Percentiles rank a stretch among this genome's conserved stretches.
phyloP scores from a whole-genome alignment of 1,284 basidiomycete genomes.

The Fomitopsis schrenkii region DNA sequence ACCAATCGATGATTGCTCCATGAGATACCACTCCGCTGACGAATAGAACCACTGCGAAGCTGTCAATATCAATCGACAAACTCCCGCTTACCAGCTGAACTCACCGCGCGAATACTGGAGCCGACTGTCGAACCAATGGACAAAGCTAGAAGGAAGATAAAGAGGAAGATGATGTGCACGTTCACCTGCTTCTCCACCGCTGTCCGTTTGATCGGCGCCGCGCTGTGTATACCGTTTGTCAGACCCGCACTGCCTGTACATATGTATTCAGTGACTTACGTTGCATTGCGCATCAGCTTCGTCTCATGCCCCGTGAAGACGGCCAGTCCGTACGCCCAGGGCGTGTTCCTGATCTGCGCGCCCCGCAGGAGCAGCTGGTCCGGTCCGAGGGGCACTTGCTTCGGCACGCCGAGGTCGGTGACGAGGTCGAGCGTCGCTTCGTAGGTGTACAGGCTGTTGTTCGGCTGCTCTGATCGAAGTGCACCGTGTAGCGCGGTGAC shows the following conservation, averaged over 20 bases:
- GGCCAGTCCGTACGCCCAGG: conserved; percentile 93
- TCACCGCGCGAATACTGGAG: conserved; percentile 73
- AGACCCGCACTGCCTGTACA: conserved; percentile 1
- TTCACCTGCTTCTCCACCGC: conserved; percentile 97
- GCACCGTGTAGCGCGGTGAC: conserved; percentile 78
- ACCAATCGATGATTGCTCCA: conserved; percentile 49
- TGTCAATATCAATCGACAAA: not conserved
- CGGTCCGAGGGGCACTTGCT: conserved; percentile 88
- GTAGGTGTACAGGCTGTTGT: conserved; percentile 96
- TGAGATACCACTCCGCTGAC: conserved; percentile 80
- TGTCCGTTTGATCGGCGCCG: conserved; percentile 95
- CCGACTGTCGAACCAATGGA: conserved; percentile 93
- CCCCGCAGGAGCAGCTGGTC: conserved; percentile 94
- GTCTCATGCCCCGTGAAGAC: conserved; percentile 99
- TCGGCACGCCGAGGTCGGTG: conserved; percentile 54
- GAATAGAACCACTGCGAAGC: conserved; percentile 73
- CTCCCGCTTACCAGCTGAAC: conserved; percentile 9
- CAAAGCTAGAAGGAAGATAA: conserved; percentile 82
- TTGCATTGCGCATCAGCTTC: conserved; percentile 94
- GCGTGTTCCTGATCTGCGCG: conserved; percentile 94
- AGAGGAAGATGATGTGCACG: conserved; percentile 94
- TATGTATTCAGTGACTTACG: conserved; percentile 44
- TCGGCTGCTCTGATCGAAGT: conserved; percentile 92
- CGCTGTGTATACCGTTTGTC: conserved; percentile 39
- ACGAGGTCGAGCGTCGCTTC: conserved; percentile 80